A percentile compares a stretch with the other conserved stretches of the same genome.
These are phyloP conservation scores for Kwoniella europaea DNA, from an alignment of 768 basidiomycete species.

Conservation along the genomic window DNA sequence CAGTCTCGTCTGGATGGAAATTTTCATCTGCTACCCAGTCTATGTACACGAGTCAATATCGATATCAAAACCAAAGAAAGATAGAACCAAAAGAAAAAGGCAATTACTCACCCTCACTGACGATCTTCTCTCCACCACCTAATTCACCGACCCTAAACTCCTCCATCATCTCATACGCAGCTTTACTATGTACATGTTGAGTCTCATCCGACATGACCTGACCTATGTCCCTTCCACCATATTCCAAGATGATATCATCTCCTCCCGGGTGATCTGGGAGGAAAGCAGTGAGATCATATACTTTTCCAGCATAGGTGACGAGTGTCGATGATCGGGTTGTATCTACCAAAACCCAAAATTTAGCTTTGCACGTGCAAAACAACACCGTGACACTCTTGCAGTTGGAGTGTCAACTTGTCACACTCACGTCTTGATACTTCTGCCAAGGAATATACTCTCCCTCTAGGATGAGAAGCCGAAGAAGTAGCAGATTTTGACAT, in stretches of 20 bases:
- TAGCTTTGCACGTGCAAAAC: too few species aligned
- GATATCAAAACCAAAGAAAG: not conserved
- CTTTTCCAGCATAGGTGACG: slow-evolving; percentile 77
- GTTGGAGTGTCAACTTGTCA: not conserved
- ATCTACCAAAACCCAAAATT: slow-evolving; percentile 56
- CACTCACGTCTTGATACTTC: slow-evolving; percentile 28
- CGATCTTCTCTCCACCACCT: slow-evolving; percentile 73
- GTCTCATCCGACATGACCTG: slow-evolving; percentile 76
- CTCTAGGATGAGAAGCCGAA: slow-evolving; percentile 4
- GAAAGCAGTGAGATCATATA: slow-evolving; percentile 88
- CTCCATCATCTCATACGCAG: slow-evolving; percentile 88
- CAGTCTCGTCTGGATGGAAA: slow-evolving; percentile 89
- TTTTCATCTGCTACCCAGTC: slow-evolving; percentile 90
- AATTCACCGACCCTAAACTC: slow-evolving; percentile 85
- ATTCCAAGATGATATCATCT: slow-evolving; percentile 81
- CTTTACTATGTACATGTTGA: slow-evolving; percentile 87
- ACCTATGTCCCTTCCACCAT: slow-evolving; percentile 83
- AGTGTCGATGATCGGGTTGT: slow-evolving; percentile 71
- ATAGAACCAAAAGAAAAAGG: too few species aligned
- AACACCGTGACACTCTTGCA: not conserved
- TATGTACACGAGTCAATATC: slow-evolving; percentile 48
- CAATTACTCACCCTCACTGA: slow-evolving; percentile 72
- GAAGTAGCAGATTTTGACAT: slow-evolving; percentile 5
- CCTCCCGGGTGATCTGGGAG: slow-evolving; percentile 90
- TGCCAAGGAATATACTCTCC: slow-evolving; percentile 24